Percentiles rank a stretch among this genome's conserved stretches.
phyloP scores from a whole-genome alignment of 306 rosid species.

The Notholithocarpus densiflorus region DNA sequence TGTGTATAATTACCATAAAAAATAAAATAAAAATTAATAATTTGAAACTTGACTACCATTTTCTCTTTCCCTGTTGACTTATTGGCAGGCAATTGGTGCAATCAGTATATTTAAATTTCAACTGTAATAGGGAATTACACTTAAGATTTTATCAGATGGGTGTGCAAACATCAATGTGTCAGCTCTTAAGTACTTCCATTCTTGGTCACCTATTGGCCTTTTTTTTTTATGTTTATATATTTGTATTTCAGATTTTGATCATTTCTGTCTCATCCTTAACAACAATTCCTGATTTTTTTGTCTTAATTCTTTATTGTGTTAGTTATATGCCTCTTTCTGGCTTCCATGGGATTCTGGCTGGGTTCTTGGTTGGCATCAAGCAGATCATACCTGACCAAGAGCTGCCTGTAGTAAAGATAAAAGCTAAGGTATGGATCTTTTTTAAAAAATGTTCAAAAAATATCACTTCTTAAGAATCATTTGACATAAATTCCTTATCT shows the following conservation, averaged over 20 bases:
- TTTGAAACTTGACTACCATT: neutral
- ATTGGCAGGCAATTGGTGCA: conserved; percentile 1
- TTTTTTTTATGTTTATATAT: neutral
- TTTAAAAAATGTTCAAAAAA: neutral
- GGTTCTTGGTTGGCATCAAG: conserved; percentile 93
- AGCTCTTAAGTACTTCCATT: neutral
- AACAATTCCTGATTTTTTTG: conserved; percentile 6
- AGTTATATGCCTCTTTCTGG: conserved; percentile 90
- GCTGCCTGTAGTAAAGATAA: conserved; percentile 65
- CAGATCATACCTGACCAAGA: conserved; percentile 95
- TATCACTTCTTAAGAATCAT: neutral
- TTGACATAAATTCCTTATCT: neutral
- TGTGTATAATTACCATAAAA: no score
- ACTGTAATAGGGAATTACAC: neutral
- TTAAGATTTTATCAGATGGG: neutral
- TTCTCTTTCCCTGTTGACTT: conserved; percentile 14
- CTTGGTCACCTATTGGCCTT: conserved; percentile 1
- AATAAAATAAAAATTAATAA: neutral
- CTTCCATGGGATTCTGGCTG: conserved; percentile 82
- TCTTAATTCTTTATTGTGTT: conserved; percentile 21
- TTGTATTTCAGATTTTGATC: conserved; percentile 10
- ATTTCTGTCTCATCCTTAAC: neutral
- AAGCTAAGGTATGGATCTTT: conserved; percentile 58
- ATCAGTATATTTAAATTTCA: neutral
- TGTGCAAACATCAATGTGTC: neutral